Conservation (phyloP, 306 rosid genomes). For the Glycine soja region DNA sequence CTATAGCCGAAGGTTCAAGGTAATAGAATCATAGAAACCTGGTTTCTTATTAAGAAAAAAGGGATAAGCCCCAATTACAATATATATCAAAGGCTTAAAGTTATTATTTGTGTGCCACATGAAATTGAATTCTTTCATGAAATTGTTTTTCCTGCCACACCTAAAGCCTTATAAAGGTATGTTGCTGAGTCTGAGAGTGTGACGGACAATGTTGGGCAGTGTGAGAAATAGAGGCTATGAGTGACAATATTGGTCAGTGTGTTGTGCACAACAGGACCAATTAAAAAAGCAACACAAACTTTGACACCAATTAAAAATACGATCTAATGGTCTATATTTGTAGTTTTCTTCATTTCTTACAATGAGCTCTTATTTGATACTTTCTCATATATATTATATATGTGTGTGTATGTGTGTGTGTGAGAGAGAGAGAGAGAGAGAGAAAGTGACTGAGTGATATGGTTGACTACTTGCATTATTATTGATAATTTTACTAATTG, state of each 20-base stretch:
- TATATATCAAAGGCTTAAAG: neutral
- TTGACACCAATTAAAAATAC: neutral
- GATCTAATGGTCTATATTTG: neutral
- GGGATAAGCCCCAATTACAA: neutral
- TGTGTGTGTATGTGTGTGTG: neutral
- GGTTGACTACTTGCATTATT: conserved; percentile 23
- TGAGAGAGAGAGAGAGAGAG: neutral
- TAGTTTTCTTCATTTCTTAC: neutral
- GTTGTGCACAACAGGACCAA: no score
- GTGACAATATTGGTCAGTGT: no score
- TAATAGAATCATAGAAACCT: neutral
- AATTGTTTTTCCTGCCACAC: no score
- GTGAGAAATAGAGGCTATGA: no score
- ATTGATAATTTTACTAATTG: neutral
- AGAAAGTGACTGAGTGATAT: neutral
- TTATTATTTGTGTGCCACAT: no score
- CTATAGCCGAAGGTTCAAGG: conserved; percentile 12
- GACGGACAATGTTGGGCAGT: no score
- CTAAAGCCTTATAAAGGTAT: no score
- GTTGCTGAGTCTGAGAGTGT: no score
- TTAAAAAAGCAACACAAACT: no score
- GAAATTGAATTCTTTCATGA: no score
- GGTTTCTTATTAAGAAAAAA: neutral
- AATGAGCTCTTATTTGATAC: neutral
- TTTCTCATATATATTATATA: neutral